phyloP scores from a whole-genome alignment of 495 filamentous ascomycete genomes.

The Hyaloscypha variabilis region DNA sequence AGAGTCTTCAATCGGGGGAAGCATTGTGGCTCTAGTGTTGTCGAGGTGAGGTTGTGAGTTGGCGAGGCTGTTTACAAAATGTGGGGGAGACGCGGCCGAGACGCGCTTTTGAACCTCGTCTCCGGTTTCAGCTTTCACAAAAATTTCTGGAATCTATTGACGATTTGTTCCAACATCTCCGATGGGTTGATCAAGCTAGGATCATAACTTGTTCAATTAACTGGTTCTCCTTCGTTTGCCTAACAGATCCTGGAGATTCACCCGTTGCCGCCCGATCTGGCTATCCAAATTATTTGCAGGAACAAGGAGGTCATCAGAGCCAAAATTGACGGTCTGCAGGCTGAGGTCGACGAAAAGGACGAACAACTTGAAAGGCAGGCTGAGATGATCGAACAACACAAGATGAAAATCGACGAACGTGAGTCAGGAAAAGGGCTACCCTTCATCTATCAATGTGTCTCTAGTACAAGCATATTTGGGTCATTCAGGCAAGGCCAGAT shows the following conservation, averaged over 20 bases:
- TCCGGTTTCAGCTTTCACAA: background rate
- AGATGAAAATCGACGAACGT: no score
- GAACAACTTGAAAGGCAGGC: background rate
- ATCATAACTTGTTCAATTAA: background rate
- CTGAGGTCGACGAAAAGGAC: background rate
- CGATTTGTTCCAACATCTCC: background rate
- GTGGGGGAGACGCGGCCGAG: background rate
- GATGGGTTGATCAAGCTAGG: background rate
- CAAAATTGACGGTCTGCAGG: background rate
- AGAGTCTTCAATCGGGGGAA: slow-evolving; percentile 64
- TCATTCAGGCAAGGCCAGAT: no score
- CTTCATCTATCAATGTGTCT: no score
- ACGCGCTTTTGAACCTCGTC: background rate
- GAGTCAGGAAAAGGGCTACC: no score
- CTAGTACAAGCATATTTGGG: no score
- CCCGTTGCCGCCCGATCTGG: background rate
- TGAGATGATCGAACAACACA: background rate
- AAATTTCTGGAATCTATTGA: background rate
- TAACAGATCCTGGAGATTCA: background rate
- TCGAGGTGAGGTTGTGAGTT: background rate
- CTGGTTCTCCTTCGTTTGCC: background rate
- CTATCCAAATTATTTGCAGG: background rate
- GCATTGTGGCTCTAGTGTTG: slow-evolving; percentile 49
- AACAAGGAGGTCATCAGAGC: background rate
- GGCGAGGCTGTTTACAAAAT: background rate